A percentile compares a stretch with the other conserved stretches of the same genome.
phyloP scores from a whole-genome alignment of 176 grass and related monocot genomes.

The Areca catechu region DNA sequence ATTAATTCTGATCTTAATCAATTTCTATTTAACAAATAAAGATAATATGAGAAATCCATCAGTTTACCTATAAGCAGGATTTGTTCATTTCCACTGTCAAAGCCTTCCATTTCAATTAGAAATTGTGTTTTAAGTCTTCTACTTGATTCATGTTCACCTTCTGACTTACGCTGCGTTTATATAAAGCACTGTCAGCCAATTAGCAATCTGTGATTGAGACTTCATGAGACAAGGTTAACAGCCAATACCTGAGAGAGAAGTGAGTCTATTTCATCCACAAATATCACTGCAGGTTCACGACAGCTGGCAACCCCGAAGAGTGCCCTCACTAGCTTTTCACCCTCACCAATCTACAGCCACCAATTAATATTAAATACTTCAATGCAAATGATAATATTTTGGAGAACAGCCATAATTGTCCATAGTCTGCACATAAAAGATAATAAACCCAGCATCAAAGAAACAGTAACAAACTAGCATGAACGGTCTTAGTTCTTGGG shows the following conservation, averaged over 20 bases:
- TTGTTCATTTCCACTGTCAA: constrained; percentile 83
- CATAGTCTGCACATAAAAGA: no score
- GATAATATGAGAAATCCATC: no score
- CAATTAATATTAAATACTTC: not conserved
- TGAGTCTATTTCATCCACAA: constrained; percentile 96
- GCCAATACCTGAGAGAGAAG: constrained; percentile 73
- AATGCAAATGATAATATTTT: not conserved
- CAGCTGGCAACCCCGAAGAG: constrained; percentile 92
- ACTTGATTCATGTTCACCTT: constrained; percentile 98
- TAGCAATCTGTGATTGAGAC: not conserved
- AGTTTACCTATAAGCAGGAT: constrained; percentile 84
- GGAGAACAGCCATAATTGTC: not conserved
- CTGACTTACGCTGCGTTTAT: constrained; percentile 73
- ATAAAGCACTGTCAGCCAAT: constrained; percentile 9
- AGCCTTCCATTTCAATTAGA: constrained; percentile 98
- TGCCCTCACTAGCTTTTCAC: constrained; percentile 90
- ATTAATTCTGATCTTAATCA: no score
- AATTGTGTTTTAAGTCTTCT: constrained; percentile 97
- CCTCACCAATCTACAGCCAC: constrained; percentile 80
- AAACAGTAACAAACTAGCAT: no score
- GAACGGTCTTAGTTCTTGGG: no score
- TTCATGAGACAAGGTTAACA: not conserved
- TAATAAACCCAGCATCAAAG: no score
- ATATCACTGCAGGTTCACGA: constrained; percentile 95
- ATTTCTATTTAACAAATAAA: no score